Base-by-base conservation (phyloP, 306 rosid species). In the Elaeagnus macrophylla region DNA sequence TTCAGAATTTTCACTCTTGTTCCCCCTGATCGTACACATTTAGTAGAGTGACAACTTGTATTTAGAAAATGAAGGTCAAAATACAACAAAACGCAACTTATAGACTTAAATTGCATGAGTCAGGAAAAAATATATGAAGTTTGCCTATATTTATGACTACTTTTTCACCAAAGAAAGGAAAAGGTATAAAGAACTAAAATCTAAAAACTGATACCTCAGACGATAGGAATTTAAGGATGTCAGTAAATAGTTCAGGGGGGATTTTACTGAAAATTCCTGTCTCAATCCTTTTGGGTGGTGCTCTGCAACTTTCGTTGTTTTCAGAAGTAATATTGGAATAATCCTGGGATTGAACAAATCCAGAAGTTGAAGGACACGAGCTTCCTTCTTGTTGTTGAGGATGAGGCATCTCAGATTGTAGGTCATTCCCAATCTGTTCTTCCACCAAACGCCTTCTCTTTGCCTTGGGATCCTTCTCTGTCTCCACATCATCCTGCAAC, bases 191-290 rank as follows among this genome's bases (percentile, higher is more conserved):
- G n/a, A 7, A 6, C 7, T 9, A 12, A 1, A 13, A 45, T 15
- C 17, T 15, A 5, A 8, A 5, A 8, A 3, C 9, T 7, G 17
- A 12, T 3, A 86, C 95, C 86, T 86, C 97, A 0, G 97, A 84
- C 36, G 97, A 84, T 42, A 91, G 83, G 75, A 91, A 91, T 66
- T 82, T 91, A 54, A 91, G 95, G 62, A 91, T 82, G 58, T 86
- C 77, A 67, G 66, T 86, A 54, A 76, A 84, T 64, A 91, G 82
- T 68, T 91, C 97, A 3, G 87, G 75, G 10, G 97, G 97, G 50
- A 91, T 46, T 76, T 78, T 75, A 73, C 79, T 78, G 75, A 91
- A 71, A 67, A 65, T 53, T 42, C 89, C 97, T 6, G 79, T 84
- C 35, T 80, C 89, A 37, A 91, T 86, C 64, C 81, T 75, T 73